Base-by-base conservation (phyloP, 495 filamentous ascomycete species). In the Talaromyces trachyspermus region DNA sequence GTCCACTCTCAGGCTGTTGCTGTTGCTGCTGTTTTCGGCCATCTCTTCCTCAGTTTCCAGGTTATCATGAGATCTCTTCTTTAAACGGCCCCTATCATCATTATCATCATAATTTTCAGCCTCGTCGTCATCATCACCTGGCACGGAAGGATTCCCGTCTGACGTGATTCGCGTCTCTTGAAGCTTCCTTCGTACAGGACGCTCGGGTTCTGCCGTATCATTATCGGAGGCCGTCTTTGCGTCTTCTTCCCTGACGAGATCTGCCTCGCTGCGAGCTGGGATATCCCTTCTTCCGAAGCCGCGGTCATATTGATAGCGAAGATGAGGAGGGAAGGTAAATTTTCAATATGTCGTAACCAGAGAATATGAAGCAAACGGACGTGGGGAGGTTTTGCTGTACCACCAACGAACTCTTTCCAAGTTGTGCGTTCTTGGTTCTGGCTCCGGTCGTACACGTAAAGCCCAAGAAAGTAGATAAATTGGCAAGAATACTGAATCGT, bases 151-250 rank as follows among this genome's bases (percentile, higher is more conserved):
- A 20, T 35, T 32, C 2, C 51, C 33, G 11, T 57, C 41, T 18
- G 66, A 63, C 8, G 67, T 72, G 49, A 85, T 76, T 5, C 73
- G 71, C 4, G 81, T 79, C 54, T 82, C 71, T 60, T 79, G 77
- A 36, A 85, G 58, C 54, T 83, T 76, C 51, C 79, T 74, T 42
- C 81, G 69, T 35, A 80, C 77, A 8, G 76, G 77, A 48, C 72
- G 70, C 44, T 46, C 44, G 39, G 39, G 39, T 54, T 80, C 77
- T 51, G 75, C 66, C 32, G 64, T 56, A 23, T 76, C 72, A 43
- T 71, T 72, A 53, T 78, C 75, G 42, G 68, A 73, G 5, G 43
- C 32, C 22, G 54, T 57, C 41, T 60, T 58, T 36, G 59, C 53
- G 20, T 62, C 57, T 48, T 62, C 63, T 18, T 55, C 52, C 20